Base-by-base conservation (phyloP, 257 asterid species). In the Catharanthus roseus region DNA sequence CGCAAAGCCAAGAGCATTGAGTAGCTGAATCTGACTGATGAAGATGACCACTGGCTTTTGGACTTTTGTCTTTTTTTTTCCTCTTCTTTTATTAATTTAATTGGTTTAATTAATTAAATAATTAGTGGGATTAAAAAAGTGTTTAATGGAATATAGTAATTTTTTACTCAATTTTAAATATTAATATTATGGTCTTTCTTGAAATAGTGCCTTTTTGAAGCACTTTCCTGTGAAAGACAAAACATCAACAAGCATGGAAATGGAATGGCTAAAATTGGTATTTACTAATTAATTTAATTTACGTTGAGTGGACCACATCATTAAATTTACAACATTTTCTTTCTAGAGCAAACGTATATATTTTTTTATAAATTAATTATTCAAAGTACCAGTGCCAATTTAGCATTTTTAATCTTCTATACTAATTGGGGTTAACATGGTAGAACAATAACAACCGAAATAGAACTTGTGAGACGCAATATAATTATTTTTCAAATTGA, bases 1-100 rank as follows among this genome's bases (percentile, higher is more conserved):
- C 34, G 47, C 16, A 34, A 10, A 24, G 72, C 64, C 0, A 38
- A 38, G 8, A 38, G 8, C 8, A 8, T 38, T 38, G 42, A 38
- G n/a, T n/a, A n/a, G 39, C 41, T 77, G 74, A 78, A 68, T 69
- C 72, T 65, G 69, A 67, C 53, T 53, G 68, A 79, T 71, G 65
- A 61, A 34, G 65, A 54, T 41, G 71, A 58, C 70, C 24, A 29
- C 15, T 11, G 26, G 24, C 66, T 66, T 76, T 82, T 71, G 80
- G 75, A 70, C 62, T 61, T 66, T 73, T 70, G 61, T 33, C 10
- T 47, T 38, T 81, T 81, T 31, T 81, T 77, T 31, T 63, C 1
- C 21, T 57, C 18, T 8, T 7, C 29, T 38, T 19, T 18, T n/a
- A 21, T 51, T 56, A 33, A 3, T 60, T 38, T 69, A 4, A 16